A percentile compares a stretch with the other conserved stretches of the same genome.
Conservation (phyloP, 305 asterid genomes). For the Lippia alba region DNA sequence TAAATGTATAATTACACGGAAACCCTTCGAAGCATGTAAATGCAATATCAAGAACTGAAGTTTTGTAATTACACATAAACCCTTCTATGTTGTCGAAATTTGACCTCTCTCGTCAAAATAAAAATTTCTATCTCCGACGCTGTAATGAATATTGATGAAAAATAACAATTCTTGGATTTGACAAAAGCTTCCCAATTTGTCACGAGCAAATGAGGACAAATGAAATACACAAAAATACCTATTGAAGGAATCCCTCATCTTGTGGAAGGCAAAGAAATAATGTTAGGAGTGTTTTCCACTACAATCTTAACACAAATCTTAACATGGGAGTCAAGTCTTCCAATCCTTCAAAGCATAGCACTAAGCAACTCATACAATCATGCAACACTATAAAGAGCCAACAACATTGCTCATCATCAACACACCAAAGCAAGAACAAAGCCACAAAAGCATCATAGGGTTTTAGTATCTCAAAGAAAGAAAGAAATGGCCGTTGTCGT, state of each 20-base stretch:
- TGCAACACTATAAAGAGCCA: conserved; percentile 37
- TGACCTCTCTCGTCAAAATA: too few species aligned
- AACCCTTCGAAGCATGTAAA: too few species aligned
- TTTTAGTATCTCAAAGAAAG: conserved; percentile 18
- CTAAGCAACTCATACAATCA: conserved; percentile 18
- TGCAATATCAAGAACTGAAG: too few species aligned
- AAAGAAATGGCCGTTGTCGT: conserved; percentile 35
- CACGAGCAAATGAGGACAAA: too few species aligned
- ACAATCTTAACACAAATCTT: conserved; percentile 48
- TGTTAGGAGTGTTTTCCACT: conserved; percentile 41
- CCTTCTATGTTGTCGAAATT: too few species aligned
- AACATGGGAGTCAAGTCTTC: conserved; percentile 58
- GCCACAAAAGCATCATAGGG: too few species aligned
- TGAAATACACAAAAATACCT: background rate
- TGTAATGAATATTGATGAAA: too few species aligned
- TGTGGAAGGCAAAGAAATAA: background rate
- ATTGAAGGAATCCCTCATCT: conserved; percentile 7
- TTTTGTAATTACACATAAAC: too few species aligned
- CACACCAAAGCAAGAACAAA: conserved; percentile 7
- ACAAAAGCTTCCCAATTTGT: too few species aligned
- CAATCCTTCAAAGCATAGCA: conserved; percentile 58
- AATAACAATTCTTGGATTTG: too few species aligned
- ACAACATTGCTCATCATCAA: conserved; percentile 23
- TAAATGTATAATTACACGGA: too few species aligned
- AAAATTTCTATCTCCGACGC: too few species aligned